Conservation (phyloP, 1,284 basidiomycete genomes). For the Cryptococcus sp. region DNA sequence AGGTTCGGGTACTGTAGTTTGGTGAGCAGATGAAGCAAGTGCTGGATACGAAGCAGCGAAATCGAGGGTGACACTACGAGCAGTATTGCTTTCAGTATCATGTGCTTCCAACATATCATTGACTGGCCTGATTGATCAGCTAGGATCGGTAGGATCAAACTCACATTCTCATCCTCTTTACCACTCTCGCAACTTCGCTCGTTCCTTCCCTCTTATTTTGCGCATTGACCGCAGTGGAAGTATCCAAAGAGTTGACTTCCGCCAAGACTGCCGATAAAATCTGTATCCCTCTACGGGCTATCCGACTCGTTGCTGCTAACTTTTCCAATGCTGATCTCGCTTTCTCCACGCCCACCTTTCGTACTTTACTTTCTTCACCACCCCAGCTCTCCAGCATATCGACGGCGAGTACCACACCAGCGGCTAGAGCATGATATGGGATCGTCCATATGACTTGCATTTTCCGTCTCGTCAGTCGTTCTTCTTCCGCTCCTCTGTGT, state of each 20-base stretch:
- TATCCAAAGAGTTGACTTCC: slow-evolving; percentile 7
- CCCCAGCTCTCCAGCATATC: slow-evolving; percentile 11
- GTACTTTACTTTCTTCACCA: background rate
- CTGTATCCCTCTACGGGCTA: slow-evolving; percentile 13
- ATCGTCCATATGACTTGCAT: slow-evolving; percentile 21
- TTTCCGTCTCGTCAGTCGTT: too few relatives aligned
- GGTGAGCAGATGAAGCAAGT: too few relatives aligned
- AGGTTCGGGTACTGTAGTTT: too few relatives aligned
- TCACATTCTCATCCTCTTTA: slow-evolving; percentile 12
- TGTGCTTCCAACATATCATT: too few relatives aligned
- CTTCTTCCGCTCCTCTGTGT: slow-evolving; percentile 2
- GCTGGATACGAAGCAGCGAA: too few relatives aligned
- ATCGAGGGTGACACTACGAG: too few relatives aligned
- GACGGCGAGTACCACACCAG: slow-evolving; percentile 16
- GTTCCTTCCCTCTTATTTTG: too few relatives aligned
- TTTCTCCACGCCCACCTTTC: slow-evolving; percentile 5
- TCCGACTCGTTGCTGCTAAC: slow-evolving; percentile 13
- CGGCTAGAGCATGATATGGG: slow-evolving; percentile 19
- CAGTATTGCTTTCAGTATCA: too few relatives aligned
- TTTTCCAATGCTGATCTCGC: slow-evolving; percentile 10
- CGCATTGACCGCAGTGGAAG: background rate
- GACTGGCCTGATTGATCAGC: too few relatives aligned
- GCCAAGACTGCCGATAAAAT: slow-evolving; percentile 9
- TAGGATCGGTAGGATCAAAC: background rate
- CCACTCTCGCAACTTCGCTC: background rate